Evolutionary conservation across 805 yeast genomes (phyloP), one percentile per base, ranked within the genome.

Genomic region (Zygoascus flipseniorum): DNA sequence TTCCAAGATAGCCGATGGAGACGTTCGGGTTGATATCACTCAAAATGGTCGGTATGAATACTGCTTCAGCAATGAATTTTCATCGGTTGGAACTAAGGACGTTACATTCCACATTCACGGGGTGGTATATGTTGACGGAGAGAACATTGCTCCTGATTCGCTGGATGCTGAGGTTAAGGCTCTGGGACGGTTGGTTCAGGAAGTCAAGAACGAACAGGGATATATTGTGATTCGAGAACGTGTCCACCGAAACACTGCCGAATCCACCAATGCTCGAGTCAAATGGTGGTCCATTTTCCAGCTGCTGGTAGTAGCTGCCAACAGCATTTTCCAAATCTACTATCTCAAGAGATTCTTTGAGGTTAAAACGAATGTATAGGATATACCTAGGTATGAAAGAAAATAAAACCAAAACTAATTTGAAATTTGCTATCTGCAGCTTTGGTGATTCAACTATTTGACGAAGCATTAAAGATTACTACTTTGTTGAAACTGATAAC

Each of bases 241-340:
- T 74, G 86, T 95, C 14, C 99, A 92, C 71, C 86, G 99, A 80
- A 93, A 92, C 73, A 92, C 99, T 9, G 98, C 99, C 5, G 99
- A 92, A 73, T 86, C 96, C 23, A 92, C 99, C 47, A 92, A 92
- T 71, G 85, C 93, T 52, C 82, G 99, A 65, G 98, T 92, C 60
- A 92, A 92, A 72, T 93, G 95, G 88, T 92, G 99, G 99, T 87
- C 96, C 28, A 77, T 88, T 32, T 85, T 90, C 77, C 99, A 92
- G 75, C 75, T 93, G 58, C 63, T 83, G 51, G 90, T 93, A 53
- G 97, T 92, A 47, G 85, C 85, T 16, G 79, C 78, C 57, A 93
- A 89, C 75, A 87, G 96, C 28, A 62, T 90, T 53, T 93, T 93
- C 81, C 99, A 92, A 73, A 89, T 92, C 58, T 86, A 86, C 72